These are phyloP conservation scores for Sporisorium scitamineum DNA, from an alignment of 1,284 basidiomycete genomes.

Conservation along the genomic window DNA sequence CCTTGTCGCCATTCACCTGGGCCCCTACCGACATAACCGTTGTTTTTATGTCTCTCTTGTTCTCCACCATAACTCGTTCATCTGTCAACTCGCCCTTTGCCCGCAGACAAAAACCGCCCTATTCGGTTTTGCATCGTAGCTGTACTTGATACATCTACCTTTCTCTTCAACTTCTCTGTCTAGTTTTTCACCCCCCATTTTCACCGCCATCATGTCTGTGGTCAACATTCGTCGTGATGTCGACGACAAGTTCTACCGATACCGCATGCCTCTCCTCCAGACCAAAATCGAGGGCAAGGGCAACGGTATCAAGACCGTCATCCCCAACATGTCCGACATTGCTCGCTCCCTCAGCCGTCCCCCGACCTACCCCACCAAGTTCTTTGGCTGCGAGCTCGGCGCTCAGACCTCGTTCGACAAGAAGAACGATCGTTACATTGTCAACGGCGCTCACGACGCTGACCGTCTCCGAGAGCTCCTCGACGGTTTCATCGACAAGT, in stretches of 20 bases:
- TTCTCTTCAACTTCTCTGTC: neutral
- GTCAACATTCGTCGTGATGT: constrained; percentile 99
- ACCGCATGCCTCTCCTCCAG: constrained; percentile 88
- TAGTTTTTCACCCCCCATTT: neutral
- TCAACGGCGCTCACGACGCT: constrained; percentile 96
- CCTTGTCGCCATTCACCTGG: constrained; percentile 20
- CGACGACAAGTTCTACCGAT: constrained; percentile 77
- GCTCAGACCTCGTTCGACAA: constrained; percentile 97
- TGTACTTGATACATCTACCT: constrained; percentile 47
- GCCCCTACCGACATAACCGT: constrained; percentile 15
- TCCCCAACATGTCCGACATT: constrained; percentile 93
- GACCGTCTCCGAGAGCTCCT: constrained; percentile 93
- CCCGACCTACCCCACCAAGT: constrained; percentile 96
- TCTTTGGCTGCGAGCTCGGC: constrained; percentile 98
- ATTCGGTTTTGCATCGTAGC: constrained; percentile 40
- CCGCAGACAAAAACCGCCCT: constrained; percentile 55
- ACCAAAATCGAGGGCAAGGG: constrained; percentile 99
- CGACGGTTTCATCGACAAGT: constrained; percentile 94
- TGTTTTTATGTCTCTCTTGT: constrained; percentile 54
- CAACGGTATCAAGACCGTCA: constrained; percentile 95
- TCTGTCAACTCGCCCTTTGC: constrained; percentile 48
- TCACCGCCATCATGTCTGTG: constrained; percentile 72
- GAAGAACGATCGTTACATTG: constrained; percentile 97
- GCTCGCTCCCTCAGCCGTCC: constrained; percentile 94
- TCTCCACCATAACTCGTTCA: constrained; percentile 54